Base-by-base conservation (phyloP, 2,329 filamentous ascomycete genomes). In the Colletotrichum graminicola region DNA sequence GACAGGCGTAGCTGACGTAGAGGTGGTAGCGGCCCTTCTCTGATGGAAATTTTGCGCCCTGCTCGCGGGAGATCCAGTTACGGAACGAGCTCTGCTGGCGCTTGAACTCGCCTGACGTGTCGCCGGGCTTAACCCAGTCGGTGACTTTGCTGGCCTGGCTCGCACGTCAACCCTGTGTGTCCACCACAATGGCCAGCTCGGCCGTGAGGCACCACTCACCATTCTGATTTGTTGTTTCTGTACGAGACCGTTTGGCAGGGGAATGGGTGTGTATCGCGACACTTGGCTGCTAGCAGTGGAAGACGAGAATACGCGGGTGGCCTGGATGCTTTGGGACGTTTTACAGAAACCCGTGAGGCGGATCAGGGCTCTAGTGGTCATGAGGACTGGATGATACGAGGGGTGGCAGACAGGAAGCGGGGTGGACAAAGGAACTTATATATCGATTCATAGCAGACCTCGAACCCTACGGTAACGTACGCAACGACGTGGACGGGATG, bases 21-120 rank as follows among this genome's bases (percentile, higher is more conserved):
- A 99, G 90, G 83, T 99, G 96, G 81, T 99, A 99, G 67, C 96
- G 89, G 64, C 89, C 94, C 83, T 93, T 94, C 83, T 98, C 95
- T 0, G 94, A 89, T 6, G 94, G 93, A 76, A 94, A 98, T 80
- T 91, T 83, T 6, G 93, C 92, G 52, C 89, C 91, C 1, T 89
- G 82, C 76, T 93, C 89, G 73, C 87, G 89, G 41, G 92, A 94
- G 80, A 97, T 93, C 81, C 85, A 93, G 80, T 92, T 89, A 71
- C 96, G 91, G 83, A 98, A 98, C 66, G 90, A 88, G 72, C 93
- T 96, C 73, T 88, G 87, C 80, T 94, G 93, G 73, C 95, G 92
- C 85, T 97, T 97, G 88, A 97, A 98, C 83, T 98, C 94, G 81
- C 95, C 95, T 23, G 90, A 89, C 79, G 90, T 93, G 84, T 96